These are phyloP conservation scores for Saturnispora halmiae DNA, from an alignment of 805 yeast species.

Conservation along the genomic window DNA sequence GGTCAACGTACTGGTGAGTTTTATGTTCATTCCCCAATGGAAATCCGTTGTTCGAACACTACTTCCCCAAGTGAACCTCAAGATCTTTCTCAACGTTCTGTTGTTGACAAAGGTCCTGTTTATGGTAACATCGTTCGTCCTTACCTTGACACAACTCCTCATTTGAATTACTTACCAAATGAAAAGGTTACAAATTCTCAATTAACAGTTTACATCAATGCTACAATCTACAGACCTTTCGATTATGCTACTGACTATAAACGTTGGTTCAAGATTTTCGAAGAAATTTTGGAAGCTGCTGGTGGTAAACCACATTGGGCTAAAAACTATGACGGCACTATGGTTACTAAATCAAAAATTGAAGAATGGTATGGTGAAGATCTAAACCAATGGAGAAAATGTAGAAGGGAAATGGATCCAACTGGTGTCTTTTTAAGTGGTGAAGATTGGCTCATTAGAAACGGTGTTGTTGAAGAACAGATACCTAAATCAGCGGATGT, in stretches of 20 bases:
- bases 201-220: constrained; percentile 79
- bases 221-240: constrained; percentile 96
- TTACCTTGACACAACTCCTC: constrained; percentile 71
- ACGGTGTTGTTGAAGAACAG: constrained; percentile 48
- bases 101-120: constrained; percentile 63
- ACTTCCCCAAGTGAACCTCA: constrained; percentile 37
- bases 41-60: constrained; percentile 87
- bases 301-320: constrained; percentile 99
- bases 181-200: constrained; percentile 59
- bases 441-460: constrained; percentile 69
- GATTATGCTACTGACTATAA: constrained; percentile 60
- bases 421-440: constrained; percentile 72
- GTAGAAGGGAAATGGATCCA: constrained; percentile 70
- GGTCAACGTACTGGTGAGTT: constrained; percentile 56
- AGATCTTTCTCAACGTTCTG: constrained; percentile 44
- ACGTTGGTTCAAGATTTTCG: constrained; percentile 80
- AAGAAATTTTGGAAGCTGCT: constrained; percentile 61
- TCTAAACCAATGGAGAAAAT: constrained; percentile 47
- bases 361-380: constrained; percentile 75
- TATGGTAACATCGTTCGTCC: constrained; percentile 82
- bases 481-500: constrained; percentile 10
- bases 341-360: constrained; percentile 64
- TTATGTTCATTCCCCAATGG: constrained; percentile 92
- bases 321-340: constrained; percentile 81
- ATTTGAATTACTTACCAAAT: constrained; percentile 45